Conservation (phyloP, 1,284 basidiomycete species). For the Coniferiporia sulphurascens region DNA sequence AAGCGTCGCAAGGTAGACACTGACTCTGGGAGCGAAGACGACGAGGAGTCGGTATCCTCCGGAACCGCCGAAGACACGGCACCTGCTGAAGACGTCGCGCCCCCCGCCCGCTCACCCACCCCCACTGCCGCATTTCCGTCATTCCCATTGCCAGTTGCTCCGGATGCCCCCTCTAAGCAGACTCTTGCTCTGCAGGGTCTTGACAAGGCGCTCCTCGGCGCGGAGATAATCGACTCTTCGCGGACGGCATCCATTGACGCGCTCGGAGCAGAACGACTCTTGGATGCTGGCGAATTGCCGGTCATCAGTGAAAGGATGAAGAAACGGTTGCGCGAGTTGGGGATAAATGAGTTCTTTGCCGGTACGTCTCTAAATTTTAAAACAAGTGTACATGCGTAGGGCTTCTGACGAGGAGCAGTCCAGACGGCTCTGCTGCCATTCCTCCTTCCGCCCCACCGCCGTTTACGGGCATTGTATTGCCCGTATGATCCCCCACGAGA, state of each 20-base stretch:
- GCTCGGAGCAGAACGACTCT: slow-evolving; percentile 28
- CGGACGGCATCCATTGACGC: slow-evolving; percentile 44
- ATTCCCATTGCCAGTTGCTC: slow-evolving; percentile 70
- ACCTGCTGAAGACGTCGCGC: slow-evolving; percentile 16
- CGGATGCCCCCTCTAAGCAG: slow-evolving; percentile 65
- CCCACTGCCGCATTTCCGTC: slow-evolving; percentile 42
- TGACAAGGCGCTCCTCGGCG: slow-evolving; percentile 68
- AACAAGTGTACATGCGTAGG: neutral
- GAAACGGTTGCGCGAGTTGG: slow-evolving; percentile 65
- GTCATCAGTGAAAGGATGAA: slow-evolving; percentile 60
- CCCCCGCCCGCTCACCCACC: slow-evolving; percentile 29
- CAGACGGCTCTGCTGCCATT: slow-evolving; percentile 82
- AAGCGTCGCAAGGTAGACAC: slow-evolving; percentile 36
- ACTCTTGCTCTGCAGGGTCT: slow-evolving; percentile 73
- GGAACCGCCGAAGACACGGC: slow-evolving; percentile 17
- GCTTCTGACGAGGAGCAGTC: slow-evolving; percentile 40
- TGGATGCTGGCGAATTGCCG: slow-evolving; percentile 27
- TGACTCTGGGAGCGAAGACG: slow-evolving; percentile 19
- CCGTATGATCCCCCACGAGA: slow-evolving; percentile 74
- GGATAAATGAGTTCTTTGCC: slow-evolving; percentile 81
- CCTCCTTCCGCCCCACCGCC: slow-evolving; percentile 46
- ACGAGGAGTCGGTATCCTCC: slow-evolving; percentile 15
- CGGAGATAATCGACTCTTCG: slow-evolving; percentile 64
- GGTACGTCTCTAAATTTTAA: slow-evolving; percentile 46
- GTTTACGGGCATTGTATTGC: slow-evolving; percentile 54